Evolutionary conservation across 441 rosid species (phyloP).

Genomic region (Hypseocharis bilobata): DNA sequence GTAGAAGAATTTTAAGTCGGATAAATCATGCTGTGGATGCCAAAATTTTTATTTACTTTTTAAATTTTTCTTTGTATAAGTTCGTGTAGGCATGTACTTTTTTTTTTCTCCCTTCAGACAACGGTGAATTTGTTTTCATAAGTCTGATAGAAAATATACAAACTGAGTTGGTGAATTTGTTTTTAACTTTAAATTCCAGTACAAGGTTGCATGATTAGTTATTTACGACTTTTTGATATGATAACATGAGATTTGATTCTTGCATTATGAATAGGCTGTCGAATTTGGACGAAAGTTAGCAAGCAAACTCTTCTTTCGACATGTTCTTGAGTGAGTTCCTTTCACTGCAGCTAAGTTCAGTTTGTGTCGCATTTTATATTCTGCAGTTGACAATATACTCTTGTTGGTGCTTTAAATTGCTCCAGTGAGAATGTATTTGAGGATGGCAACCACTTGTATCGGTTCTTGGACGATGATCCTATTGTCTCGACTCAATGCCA

Average conservation of each 20-base stretch:
- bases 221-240: background rate
- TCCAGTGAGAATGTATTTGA: constrained; percentile 71
- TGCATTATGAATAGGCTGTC: constrained; percentile 43
- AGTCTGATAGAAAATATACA: background rate
- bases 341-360: constrained; percentile 4
- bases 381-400: constrained; percentile 11
- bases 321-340: constrained; percentile 60
- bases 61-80: background rate
- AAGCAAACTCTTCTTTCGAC: constrained; percentile 55
- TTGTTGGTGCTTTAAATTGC: constrained; percentile 17
- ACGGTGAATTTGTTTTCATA: too few relatives aligned
- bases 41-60: background rate
- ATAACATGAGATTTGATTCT: background rate
- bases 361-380: constrained; percentile 15
- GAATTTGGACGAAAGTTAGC: constrained; percentile 78
- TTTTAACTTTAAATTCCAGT: background rate
- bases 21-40: background rate
- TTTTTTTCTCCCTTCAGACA: too few relatives aligned
- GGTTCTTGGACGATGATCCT: constrained; percentile 69
- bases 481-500: constrained; percentile 62
- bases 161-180: background rate
- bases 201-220: background rate
- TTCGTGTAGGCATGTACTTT: too few relatives aligned
- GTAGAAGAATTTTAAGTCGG: background rate
- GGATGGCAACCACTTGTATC: constrained; percentile 70